Evolutionary conservation across 1,284 basidiomycete species (phyloP), one percentile per base, ranked within the genome.

Genomic region (Boletus semigastroideus): DNA sequence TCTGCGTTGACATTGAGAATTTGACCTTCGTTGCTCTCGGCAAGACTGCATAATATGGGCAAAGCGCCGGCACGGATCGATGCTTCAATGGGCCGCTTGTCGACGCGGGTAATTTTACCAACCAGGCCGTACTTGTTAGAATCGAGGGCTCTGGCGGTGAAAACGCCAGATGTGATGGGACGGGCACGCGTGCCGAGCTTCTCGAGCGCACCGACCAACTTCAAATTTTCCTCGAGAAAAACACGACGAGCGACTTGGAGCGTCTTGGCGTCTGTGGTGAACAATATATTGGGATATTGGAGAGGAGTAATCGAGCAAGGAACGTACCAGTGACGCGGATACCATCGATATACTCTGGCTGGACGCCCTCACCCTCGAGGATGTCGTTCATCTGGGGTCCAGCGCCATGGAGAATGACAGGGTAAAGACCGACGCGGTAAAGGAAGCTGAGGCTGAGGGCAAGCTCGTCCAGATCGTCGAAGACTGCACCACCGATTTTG

Each of bases 1-100:
- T 98, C 94, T 14, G 94, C 94, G 68, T 98, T 98, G 69, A 98
- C 94, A 66, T 98, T 98, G 56, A 98, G 77, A 61, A 98, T 94
- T 72, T 98, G 94, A 17, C 94, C 94, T 39, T 95, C 91, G 39
- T 85, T 79, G 30, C 89, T 90, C 73, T 97, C 94, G 8, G 94
- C 94, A 47, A 98, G 77, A 70, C 87, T 91, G 55, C 93, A 96
- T 20, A 98, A 77, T 72, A 98, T 96, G 47, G 94, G 94, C 17
- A 98, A 78, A 33, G 92, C 94, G 38, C 95, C 94, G 4, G 94
- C 92, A 44, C 90, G 84, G 68, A 98, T 98, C 42, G 94, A 86
- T 3, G 94, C 94, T 72, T 98, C 94, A 56, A 98, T 83, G 28
- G 94, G 94, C 40, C 93, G 84, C 74, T 96, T 97, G 77, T 98